A percentile compares a stretch with the other conserved stretches of the same genome.
Conservation (phyloP, 2,329 filamentous ascomycete species). For the Penicillium sp. region DNA sequence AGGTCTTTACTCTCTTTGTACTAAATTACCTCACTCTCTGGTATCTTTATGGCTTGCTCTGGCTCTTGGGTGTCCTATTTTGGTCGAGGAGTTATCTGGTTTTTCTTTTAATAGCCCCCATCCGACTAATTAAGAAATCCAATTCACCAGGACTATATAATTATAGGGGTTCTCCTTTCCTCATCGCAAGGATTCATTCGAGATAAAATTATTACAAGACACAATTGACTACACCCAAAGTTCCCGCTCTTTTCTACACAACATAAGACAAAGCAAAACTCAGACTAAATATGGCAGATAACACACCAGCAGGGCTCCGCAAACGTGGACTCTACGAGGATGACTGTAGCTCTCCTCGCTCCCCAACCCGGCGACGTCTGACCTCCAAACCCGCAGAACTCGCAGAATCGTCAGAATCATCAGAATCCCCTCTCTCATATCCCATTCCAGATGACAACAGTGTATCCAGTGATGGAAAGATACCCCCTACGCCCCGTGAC, state of each 20-base stretch:
- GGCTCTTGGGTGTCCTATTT: neutral
- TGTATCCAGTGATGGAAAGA: neutral
- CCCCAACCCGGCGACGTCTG: neutral
- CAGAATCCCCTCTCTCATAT: neutral
- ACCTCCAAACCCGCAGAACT: neutral
- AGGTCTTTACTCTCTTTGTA: neutral
- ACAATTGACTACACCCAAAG: neutral
- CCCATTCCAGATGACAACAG: neutral
- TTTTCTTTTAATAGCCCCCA: neutral
- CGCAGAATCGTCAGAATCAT: neutral
- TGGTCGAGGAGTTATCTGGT: neutral
- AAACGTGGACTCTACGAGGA: neutral
- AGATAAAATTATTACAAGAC: neutral
- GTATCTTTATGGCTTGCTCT: neutral
- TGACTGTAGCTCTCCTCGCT: too few species aligned
- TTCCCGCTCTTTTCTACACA: neutral
- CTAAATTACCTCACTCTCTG: neutral
- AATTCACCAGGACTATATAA: neutral
- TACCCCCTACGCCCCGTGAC: rapidly evolving
- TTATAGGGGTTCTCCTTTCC: too few species aligned
- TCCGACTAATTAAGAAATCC: too few species aligned
- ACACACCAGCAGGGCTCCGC: too few species aligned
- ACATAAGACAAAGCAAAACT: too few species aligned
- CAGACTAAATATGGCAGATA: neutral
- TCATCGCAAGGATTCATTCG: neutral